Base-by-base conservation (phyloP, 2,329 filamentous ascomycete species). In the Penicillium sp. region DNA sequence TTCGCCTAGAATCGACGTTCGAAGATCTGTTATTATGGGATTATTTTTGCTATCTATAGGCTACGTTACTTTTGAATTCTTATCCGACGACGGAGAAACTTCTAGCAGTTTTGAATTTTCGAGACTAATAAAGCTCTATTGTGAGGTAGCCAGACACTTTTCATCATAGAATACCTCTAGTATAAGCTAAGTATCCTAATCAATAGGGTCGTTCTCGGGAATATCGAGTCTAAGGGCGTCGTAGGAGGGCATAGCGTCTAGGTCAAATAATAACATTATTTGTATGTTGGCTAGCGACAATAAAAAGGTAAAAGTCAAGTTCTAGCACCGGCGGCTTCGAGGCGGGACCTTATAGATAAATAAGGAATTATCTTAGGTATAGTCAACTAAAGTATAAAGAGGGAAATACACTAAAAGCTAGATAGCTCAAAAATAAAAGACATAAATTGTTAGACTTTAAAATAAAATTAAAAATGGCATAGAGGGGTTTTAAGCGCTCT, bases 301-400 rank as follows among this genome's bases (percentile, higher is more conserved):
- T 32, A 43, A 20, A 29, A 43, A 43, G 25, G n/a, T 20, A 43
- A 43, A 25, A 13, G 27, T 15, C 13, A 43, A 43, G 25, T 43
- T 28, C 27, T 31, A 5, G 41, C n/a, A 43, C 4, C 27, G 7
- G n/a, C n/a, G 18, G 37, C 37, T 23, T 40, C 18, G n/a, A 31
- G 25, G 27, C 10, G 41, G 25, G 13, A 20, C 27, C 18, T 43
- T 5, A 25, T 38, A 18, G 28, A 29, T 46, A 27, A 29, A 6
- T 28, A 12, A 38, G 4, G 32, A 38, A 29, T 38, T 46, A 27
- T 27, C 32, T 46, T 23, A 15, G 32, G 25, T 46, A 10, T 12
- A 27, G 18, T 28, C 43, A 46, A 46, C 15, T 46, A 38, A 39
- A 46, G 43, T 39, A 23, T 28, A 33, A 46, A 46, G 32, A 37